phyloP scores from a whole-genome alignment of 2,329 filamentous ascomycete species.

The Phyllosticta capitalensis region DNA sequence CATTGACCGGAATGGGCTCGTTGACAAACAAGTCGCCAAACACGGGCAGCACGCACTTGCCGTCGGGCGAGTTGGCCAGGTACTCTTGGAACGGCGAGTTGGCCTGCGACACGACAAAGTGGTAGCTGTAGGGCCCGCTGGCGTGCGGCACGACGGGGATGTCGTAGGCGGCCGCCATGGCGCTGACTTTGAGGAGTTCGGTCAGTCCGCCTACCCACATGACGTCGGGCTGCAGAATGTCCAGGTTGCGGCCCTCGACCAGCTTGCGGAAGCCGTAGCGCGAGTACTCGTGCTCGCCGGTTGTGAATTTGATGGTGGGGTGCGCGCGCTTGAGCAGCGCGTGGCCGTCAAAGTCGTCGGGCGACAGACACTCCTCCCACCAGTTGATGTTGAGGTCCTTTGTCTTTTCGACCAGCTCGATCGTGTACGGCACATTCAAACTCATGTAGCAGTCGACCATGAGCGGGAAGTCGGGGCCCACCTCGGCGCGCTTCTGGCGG shows the following conservation, averaged over 20 bases:
- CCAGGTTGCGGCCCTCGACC: constrained; percentile 80
- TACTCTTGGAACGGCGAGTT: constrained; percentile 96
- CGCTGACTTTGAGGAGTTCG: constrained; percentile 78
- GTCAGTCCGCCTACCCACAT: constrained; percentile 97
- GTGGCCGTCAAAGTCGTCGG: constrained; percentile 88
- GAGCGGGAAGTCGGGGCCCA: constrained; percentile 83
- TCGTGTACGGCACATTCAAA: constrained; percentile 84
- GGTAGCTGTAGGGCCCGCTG: constrained; percentile 88
- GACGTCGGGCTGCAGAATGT: constrained; percentile 91
- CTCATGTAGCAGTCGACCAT: constrained; percentile 98
- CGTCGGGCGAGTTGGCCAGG: constrained; percentile 84
- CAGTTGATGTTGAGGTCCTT: constrained; percentile 84
- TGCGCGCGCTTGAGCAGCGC: constrained; percentile 83
- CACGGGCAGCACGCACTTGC: constrained; percentile 79
- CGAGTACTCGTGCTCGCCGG: constrained; percentile 91
- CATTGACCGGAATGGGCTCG: constrained; percentile 78
- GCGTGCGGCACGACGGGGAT: constrained; percentile 93
- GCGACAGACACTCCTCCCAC: constrained; percentile 92
- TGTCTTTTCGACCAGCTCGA: constrained; percentile 77
- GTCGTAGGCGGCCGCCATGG: constrained; percentile 86
- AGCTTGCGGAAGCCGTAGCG: constrained; percentile 92
- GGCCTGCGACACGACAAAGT: constrained; percentile 87
- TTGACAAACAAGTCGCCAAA: constrained; percentile 87
- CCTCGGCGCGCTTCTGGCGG: constrained; percentile 69
- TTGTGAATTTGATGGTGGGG: constrained; percentile 86